phyloP scores from a whole-genome alignment of 208 protist species.

The Wallacemonas sp. region DNA sequence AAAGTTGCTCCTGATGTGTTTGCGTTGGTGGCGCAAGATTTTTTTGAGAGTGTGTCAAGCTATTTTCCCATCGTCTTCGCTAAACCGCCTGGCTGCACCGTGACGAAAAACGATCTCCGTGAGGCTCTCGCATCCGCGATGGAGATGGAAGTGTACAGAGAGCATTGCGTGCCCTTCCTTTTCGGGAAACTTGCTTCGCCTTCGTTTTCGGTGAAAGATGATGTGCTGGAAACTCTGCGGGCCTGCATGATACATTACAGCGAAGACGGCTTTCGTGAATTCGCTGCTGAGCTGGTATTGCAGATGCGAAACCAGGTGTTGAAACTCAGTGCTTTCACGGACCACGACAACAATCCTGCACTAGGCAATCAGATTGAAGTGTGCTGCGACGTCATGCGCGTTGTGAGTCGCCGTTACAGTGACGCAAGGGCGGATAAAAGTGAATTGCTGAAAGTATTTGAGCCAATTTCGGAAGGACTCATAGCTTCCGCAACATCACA shows the following conservation, averaged over 20 bases:
- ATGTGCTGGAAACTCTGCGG: slow-evolving; percentile 39
- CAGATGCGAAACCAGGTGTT: slow-evolving; percentile 67
- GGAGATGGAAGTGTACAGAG: slow-evolving; percentile 35
- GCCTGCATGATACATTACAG: slow-evolving; percentile 32
- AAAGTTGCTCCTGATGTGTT: slow-evolving; percentile 24
- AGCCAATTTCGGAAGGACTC: slow-evolving; percentile 31
- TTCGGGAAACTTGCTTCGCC: slow-evolving; percentile 67
- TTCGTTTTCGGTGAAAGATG: slow-evolving; percentile 65
- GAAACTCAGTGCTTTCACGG: slow-evolving; percentile 42
- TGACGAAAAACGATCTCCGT: slow-evolving; percentile 67
- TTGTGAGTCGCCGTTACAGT: slow-evolving; percentile 25
- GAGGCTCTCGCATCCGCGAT: slow-evolving; percentile 44
- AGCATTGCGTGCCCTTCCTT: slow-evolving; percentile 69
- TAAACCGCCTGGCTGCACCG: slow-evolving; percentile 51
- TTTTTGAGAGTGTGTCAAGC: slow-evolving; percentile 77
- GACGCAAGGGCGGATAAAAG: slow-evolving; percentile 11
- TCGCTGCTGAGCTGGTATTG: slow-evolving; percentile 29
- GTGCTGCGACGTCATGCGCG: slow-evolving; percentile 29
- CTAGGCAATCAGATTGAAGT: slow-evolving; percentile 36
- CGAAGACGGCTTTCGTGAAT: slow-evolving; percentile 22
- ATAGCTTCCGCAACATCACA: slow-evolving; percentile 19
- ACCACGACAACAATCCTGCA: slow-evolving; percentile 16
- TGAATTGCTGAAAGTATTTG: slow-evolving; percentile 35
- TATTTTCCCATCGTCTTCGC: slow-evolving; percentile 88
- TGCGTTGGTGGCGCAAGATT: slow-evolving; percentile 39